Conservation (phyloP, 225 moss, liverwort and hornwort genomes). For the Asterella californica region DNA sequence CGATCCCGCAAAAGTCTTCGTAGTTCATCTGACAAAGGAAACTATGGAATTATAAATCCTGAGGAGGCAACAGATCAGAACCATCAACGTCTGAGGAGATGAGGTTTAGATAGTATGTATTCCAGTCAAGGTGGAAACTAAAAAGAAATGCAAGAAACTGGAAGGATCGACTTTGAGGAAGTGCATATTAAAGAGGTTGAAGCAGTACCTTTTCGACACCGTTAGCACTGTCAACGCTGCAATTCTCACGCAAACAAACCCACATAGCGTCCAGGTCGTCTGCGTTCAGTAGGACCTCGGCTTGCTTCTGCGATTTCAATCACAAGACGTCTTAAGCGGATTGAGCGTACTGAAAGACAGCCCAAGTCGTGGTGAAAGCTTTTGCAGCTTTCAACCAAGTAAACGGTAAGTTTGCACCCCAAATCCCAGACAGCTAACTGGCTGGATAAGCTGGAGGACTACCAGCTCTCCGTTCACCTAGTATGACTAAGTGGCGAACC, state of each 20-base stretch:
- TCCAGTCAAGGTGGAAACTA: neutral
- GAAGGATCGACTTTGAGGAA: neutral
- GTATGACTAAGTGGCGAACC: too few species aligned
- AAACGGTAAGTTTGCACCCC: too few species aligned
- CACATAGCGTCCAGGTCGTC: slow-evolving; percentile 99
- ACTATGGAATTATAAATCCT: neutral
- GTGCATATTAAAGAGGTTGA: neutral
- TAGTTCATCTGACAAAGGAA: slow-evolving; percentile 83
- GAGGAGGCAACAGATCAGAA: neutral
- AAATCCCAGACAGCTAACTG: neutral
- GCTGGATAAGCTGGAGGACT: too few species aligned
- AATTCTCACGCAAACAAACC: slow-evolving; percentile 96
- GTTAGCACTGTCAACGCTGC: slow-evolving; percentile 75
- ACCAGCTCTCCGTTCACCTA: too few species aligned
- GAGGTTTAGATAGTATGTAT: neutral
- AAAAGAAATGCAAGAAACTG: neutral
- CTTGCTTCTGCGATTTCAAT: slow-evolving; percentile 72
- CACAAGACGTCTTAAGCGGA: neutral
- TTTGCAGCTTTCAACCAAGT: too few species aligned
- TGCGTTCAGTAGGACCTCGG: slow-evolving; percentile 88
- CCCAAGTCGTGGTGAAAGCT: neutral
- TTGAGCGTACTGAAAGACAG: neutral
- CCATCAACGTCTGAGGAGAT: neutral
- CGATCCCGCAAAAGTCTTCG: slow-evolving; percentile 97
- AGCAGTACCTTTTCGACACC: slow-evolving; percentile 76